Evolutionary conservation across 2,329 filamentous ascomycete species (phyloP).

Genomic region (Xylaria sp.): DNA sequence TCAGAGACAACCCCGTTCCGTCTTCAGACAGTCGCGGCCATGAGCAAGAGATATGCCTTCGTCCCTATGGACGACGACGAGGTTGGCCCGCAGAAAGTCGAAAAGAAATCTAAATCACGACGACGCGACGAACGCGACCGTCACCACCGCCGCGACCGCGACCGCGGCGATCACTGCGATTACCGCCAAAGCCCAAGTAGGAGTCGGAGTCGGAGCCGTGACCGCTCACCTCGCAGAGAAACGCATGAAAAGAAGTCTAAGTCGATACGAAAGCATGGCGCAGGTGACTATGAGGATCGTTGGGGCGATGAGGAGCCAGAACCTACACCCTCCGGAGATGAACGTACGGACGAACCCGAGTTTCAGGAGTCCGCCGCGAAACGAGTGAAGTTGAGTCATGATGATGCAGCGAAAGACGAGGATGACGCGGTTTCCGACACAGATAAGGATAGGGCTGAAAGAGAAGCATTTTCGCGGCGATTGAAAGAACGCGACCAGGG

Average conservation of each 20-base stretch:
- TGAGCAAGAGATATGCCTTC: conserved; percentile 69
- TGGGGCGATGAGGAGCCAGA: conserved; percentile 80
- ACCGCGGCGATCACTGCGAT: conserved; percentile 15
- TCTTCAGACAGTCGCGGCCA: conserved; percentile 33
- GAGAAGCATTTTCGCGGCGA: conserved; percentile 80
- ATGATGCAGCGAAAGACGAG: conserved; percentile 48
- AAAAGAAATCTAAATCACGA: conserved; percentile 50
- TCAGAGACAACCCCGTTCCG: not conserved
- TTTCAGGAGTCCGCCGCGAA: conserved; percentile 75
- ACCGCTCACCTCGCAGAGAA: conserved; percentile 41
- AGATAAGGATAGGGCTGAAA: conserved; percentile 72
- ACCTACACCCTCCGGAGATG: conserved; percentile 52
- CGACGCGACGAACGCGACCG: conserved; percentile 27
- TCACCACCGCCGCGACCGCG: conserved; percentile 9
- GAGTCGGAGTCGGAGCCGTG: conserved; percentile 35
- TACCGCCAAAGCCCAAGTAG: conserved; percentile 31
- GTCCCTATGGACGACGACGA: conserved; percentile 70
- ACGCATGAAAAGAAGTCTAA: conserved; percentile 44
- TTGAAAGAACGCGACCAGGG: conserved; percentile 73
- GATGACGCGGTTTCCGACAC: conserved; percentile 64
- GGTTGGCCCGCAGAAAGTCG: conserved; percentile 58
- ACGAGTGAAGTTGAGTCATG: conserved; percentile 67
- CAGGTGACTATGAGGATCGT: conserved; percentile 70
- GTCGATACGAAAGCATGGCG: conserved; percentile 50
- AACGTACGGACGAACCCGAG: conserved; percentile 59